Percentiles rank a stretch among this genome's conserved stretches.
Evolutionary conservation across 768 basidiomycete species (phyloP).

Genomic region (Calvatia gigantea): DNA sequence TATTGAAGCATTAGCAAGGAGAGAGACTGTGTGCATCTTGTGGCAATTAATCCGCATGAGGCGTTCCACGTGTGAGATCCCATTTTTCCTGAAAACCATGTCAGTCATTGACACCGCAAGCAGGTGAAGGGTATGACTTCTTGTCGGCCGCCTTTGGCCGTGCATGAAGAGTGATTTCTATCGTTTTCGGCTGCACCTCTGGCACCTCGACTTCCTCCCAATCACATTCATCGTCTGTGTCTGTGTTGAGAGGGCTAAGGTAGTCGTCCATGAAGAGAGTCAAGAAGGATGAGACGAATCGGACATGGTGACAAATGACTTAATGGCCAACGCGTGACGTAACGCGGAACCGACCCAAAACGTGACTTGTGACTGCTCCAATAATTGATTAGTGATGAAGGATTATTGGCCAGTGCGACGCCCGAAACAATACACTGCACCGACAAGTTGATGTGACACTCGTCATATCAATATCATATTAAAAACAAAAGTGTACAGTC

Average conservation of each 20-base stretch:
- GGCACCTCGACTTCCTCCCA: slow-evolving; percentile 78
- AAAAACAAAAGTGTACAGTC: no score
- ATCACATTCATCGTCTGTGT: slow-evolving; percentile 69
- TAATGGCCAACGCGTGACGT: slow-evolving; percentile 3
- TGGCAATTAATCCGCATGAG: slow-evolving; percentile 75
- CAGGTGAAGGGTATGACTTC: slow-evolving; percentile 39
- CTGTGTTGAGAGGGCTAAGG: slow-evolving; percentile 21
- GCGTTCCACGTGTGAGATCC: slow-evolving; percentile 64
- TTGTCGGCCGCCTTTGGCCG: slow-evolving; percentile 27
- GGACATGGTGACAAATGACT: slow-evolving; percentile 11
- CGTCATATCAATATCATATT: no score
- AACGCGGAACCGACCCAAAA: not conserved
- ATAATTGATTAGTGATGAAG: no score
- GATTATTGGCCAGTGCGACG: no score
- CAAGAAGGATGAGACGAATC: not conserved
- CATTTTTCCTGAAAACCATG: slow-evolving; percentile 36
- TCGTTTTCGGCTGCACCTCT: slow-evolving; percentile 35
- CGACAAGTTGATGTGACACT: no score
- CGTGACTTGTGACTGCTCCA: no score
- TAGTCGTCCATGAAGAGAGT: slow-evolving; percentile 5
- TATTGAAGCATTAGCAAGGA: slow-evolving; percentile 68
- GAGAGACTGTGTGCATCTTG: slow-evolving; percentile 83
- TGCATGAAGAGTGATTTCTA: slow-evolving; percentile 72
- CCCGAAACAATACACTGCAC: no score
- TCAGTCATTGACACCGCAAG: slow-evolving; percentile 16